These are phyloP conservation scores for Podospora appendiculata DNA, from an alignment of 495 filamentous ascomycete species.

Conservation along the genomic window DNA sequence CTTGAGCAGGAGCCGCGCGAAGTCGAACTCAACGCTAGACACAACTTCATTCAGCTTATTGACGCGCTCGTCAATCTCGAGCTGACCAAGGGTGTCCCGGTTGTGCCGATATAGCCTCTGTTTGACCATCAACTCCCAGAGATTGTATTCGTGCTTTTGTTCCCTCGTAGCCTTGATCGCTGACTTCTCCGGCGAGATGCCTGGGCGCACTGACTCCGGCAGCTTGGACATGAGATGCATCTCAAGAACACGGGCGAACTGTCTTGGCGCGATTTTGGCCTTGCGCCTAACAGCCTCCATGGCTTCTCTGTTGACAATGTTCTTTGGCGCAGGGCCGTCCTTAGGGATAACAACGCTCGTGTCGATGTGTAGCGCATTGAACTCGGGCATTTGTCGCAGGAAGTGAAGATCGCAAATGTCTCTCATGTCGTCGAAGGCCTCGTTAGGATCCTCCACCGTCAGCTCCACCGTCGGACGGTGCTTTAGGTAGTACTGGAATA, in stretches of 20 bases:
- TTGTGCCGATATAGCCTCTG: conserved; percentile 75
- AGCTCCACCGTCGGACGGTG: conserved; percentile 65
- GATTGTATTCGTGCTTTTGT: conserved; percentile 50
- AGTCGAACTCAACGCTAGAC: conserved; percentile 72
- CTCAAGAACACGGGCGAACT: conserved; percentile 80
- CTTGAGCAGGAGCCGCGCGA: conserved; percentile 54
- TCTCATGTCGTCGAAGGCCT: conserved; percentile 84
- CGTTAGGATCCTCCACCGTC: conserved; percentile 93
- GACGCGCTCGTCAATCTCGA: conserved; percentile 68
- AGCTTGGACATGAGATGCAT: conserved; percentile 79
- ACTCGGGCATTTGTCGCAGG: conserved; percentile 47
- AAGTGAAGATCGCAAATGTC: conserved; percentile 74
- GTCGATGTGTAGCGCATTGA: conserved; percentile 46
- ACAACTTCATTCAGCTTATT: conserved; percentile 76
- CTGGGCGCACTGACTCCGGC: conserved; percentile 51
- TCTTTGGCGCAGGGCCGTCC: conserved; percentile 42
- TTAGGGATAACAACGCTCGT: conserved; percentile 28
- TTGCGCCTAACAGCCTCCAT: conserved; percentile 54
- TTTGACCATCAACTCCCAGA: conserved; percentile 81
- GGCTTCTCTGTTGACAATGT: conserved; percentile 52
- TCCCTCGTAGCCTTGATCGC: conserved; percentile 21
- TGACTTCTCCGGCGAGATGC: conserved; percentile 15
- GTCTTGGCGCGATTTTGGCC: conserved; percentile 75
- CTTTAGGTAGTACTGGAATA: conserved; percentile 57
- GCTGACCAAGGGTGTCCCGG: conserved; percentile 64